phyloP scores from a whole-genome alignment of 139 green algal genomes.

The Mesostigma viride region DNA sequence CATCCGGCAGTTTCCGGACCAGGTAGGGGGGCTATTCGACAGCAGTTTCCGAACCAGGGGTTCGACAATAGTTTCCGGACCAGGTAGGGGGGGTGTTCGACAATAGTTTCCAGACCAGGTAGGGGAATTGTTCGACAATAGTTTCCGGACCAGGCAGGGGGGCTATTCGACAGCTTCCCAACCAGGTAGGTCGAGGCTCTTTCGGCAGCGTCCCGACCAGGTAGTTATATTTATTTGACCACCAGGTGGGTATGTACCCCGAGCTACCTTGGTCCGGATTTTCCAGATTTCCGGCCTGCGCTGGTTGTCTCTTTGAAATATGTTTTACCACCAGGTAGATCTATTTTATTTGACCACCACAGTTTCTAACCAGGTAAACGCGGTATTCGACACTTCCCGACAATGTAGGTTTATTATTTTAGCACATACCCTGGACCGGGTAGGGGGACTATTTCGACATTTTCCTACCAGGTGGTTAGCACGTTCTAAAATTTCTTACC shows the following conservation, averaged over 20 bases:
- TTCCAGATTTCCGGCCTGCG: no score
- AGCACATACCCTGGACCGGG: no score
- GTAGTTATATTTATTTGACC: neutral
- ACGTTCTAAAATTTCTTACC: no score
- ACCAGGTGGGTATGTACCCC: neutral
- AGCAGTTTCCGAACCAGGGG: slow-evolving; percentile 61
- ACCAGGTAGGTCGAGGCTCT: slow-evolving; percentile 15
- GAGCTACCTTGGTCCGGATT: no score
- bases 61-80: neutral
- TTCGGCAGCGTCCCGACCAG: slow-evolving; percentile 59
- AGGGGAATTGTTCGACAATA: neutral
- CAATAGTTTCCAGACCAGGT: slow-evolving; percentile 62
- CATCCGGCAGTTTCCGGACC: slow-evolving; percentile 83
- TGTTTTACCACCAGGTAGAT: neutral
- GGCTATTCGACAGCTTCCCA: slow-evolving; percentile 55
- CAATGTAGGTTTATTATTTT: neutral
- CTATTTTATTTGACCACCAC: neutral
- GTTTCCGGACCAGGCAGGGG: neutral
- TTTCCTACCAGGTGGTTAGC: no score
- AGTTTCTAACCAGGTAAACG: neutral
- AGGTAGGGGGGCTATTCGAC: slow-evolving; percentile 6
- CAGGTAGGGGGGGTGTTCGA: neutral
- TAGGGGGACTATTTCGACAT: no score
- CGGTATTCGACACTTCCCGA: neutral
- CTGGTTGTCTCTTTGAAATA: no score